Base-by-base conservation (phyloP, 225 moss, liverwort and hornwort species). In the Ulota crispa region DNA sequence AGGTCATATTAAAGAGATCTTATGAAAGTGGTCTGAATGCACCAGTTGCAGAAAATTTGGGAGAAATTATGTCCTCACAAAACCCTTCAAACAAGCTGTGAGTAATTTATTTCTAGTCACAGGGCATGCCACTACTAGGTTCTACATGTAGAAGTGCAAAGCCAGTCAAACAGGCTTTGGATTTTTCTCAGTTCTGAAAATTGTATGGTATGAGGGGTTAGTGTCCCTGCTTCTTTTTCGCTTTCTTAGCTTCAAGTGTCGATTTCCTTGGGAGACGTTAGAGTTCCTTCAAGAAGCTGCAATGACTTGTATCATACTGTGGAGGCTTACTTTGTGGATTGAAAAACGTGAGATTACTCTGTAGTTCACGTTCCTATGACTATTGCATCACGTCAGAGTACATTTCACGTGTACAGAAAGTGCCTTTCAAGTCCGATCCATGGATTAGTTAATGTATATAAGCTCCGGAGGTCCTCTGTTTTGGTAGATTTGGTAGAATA, bases 201-300 rank as follows among this genome's bases (percentile, higher is more conserved):
- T 50, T 63, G 47, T 60, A 52, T 66, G 77, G 66, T 52, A 57
- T 72, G 67, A 52, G 53, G 31, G 67, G 24, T 42, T 39, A 1
- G 3, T 75, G 53, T 42, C 5, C 21, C 15, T 26, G 43, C 42
- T 23, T 30, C 2, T 56, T 78, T 56, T 57, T 39, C 20, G 14
- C 27, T 24, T 57, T 11, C 30, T 13, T 27, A 56, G 45, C 23
- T 73, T 69, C 62, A 21, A 6, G 28, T 67, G 59, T 73, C 4
- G 32, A 31, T 68, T 31, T 73, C 45, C 13, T 23, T 63, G 34
- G 59, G 34, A 63, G 34, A 70, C 42, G 31, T 66, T 39, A 1
- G 42, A 81, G 73, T 30, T 66, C 31, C 20, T 84, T 80, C 19
- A 31, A 42, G 84, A 80, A 80, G 61, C 31, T 24, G 53, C 1